phyloP scores from a whole-genome alignment of 352 stramenopile genomes.

The Phytophthora litchii region DNA sequence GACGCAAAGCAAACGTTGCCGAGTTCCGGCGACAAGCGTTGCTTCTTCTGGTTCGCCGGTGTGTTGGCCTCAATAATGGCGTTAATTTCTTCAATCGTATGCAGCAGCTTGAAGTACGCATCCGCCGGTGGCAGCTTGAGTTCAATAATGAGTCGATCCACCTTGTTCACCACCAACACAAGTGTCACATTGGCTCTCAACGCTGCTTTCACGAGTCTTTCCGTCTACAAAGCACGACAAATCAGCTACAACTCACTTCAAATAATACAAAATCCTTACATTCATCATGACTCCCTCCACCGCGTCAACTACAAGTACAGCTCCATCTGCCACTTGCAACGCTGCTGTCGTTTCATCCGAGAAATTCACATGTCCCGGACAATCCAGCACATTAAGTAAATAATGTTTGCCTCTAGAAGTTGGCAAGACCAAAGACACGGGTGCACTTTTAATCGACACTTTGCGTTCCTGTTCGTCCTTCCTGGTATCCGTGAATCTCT shows the following conservation, averaged over 20 bases:
- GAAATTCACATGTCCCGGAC: slow-evolving; percentile 98
- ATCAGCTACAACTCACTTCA: slow-evolving; percentile 7
- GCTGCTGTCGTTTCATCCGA: slow-evolving; percentile 95
- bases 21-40: slow-evolving; percentile 89
- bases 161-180: slow-evolving; percentile 96
- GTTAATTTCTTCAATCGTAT: slow-evolving; percentile 98
- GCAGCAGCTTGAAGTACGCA: slow-evolving; percentile 98
- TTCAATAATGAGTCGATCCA: slow-evolving; percentile 99
- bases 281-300: slow-evolving; percentile 99
- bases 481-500: slow-evolving; percentile 95
- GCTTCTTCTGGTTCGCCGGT: slow-evolving; percentile 42
- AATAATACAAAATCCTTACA: slow-evolving; percentile 31
- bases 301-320: slow-evolving; percentile 96
- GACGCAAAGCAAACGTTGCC: slow-evolving; percentile 99
- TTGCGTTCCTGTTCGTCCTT: slow-evolving; percentile 97
- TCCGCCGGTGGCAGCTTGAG: slow-evolving; percentile 97
- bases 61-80: slow-evolving; percentile 83
- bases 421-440: slow-evolving; percentile 94
- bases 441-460: slow-evolving; percentile 97
- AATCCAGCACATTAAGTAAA: slow-evolving; percentile 97
- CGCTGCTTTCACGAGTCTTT: slow-evolving; percentile 94
- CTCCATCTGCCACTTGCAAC: slow-evolving; percentile 94
- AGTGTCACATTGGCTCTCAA: slow-evolving; percentile 91
- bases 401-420: slow-evolving; percentile 96
- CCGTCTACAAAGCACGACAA: slow-evolving; percentile 75